Base-by-base conservation (phyloP, 2,329 filamentous ascomycete species). In the Claviceps sp. region DNA sequence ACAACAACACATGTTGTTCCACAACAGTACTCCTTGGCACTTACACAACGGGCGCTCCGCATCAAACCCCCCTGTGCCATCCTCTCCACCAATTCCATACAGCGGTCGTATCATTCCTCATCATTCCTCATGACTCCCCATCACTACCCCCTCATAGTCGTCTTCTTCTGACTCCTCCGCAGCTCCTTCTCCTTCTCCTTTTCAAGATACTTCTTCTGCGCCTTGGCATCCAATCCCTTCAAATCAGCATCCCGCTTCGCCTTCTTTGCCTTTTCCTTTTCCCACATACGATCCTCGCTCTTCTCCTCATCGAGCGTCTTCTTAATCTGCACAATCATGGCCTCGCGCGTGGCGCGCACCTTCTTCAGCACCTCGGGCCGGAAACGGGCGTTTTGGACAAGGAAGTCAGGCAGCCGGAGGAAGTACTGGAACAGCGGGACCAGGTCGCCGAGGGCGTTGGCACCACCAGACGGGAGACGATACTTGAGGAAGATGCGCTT, bases 331-430 rank as follows among this genome's bases (percentile, higher is more conserved):
- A 79, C 78, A 61, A 87, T 79, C 62, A 87, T 84, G 52, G 87
- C 84, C 44, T 97, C 91, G 57, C 93, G 89, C 38, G 83, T 84
- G 56, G 74, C 73, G 62, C 82, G 82, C 59, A 98, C 77, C 75
- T 94, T 95, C 68, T 87, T 87, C 66, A 85, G 72, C 38, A 95
- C 89, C 73, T 97, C 88, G 40, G 87, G 81, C 13, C 93, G 87
- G 82, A 96, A 96, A 69, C 88, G 90, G 11, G 81, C 90, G 26
- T 71, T 70, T 52, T 80, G 73, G 52, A 85, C 89, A 48, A 98
- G 84, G 59, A 78, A 73, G 65, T 98, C 93, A 42, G 89, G 78
- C n/a, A 96, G 72, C 57, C 87, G 85, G 51, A 96, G 69, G 74
- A 93, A 95, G 70, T 86, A 82, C 40, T 78, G 72, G 73, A 95